Conservation (phyloP, 2,329 filamentous ascomycete genomes). For the Aureobasidium mangrovei region DNA sequence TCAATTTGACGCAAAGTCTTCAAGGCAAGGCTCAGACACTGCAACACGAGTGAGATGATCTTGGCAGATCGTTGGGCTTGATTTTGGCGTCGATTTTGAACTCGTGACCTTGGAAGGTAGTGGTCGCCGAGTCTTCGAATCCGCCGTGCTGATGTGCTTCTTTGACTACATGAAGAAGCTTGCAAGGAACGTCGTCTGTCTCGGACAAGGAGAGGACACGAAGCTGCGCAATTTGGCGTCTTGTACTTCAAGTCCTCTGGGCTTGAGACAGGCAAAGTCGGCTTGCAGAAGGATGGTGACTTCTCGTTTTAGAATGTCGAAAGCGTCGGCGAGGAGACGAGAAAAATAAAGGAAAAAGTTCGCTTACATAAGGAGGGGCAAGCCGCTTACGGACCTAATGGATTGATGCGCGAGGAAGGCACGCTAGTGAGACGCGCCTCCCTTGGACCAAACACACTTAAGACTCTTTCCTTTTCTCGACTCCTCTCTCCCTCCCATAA, state of each 20-base stretch:
- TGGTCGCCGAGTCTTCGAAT: constrained; percentile 84
- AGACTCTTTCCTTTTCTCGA: neutral
- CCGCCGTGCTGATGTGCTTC: constrained; percentile 45
- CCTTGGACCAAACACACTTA: neutral
- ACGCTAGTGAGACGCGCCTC: neutral
- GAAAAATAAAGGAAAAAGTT: neutral
- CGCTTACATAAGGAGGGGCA: neutral
- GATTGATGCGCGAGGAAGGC: neutral
- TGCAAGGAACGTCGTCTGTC: neutral
- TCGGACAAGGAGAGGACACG: neutral
- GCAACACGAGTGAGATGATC: constrained; percentile 91
- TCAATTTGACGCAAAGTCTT: constrained; percentile 80
- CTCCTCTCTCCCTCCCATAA: constrained; percentile 5
- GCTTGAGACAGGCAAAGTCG: neutral
- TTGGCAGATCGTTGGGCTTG: constrained; percentile 72
- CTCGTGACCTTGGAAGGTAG: constrained; percentile 63
- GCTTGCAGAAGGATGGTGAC: neutral
- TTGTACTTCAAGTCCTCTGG: neutral
- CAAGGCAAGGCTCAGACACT: constrained; percentile 68
- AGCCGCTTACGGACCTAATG: neutral
- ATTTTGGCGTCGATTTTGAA: constrained; percentile 82
- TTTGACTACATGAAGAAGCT: neutral
- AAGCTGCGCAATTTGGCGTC: constrained; percentile 4
- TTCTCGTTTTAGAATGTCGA: neutral
- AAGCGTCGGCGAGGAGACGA: constrained; percentile 10